Evolutionary conservation across 768 basidiomycete species (phyloP).

Genomic region (Naematelia encephala): DNA sequence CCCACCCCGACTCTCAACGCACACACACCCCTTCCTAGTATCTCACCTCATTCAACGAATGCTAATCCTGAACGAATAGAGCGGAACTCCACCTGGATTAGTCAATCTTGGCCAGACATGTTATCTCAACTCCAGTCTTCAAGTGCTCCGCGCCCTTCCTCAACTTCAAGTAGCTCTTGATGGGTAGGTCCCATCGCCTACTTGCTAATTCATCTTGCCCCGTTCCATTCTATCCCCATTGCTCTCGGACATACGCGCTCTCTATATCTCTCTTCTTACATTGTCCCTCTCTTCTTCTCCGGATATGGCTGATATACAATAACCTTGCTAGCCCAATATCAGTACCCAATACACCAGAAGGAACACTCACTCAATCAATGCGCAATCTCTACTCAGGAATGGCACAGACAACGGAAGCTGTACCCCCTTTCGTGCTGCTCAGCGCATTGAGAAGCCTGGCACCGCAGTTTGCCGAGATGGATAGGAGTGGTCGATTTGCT

Average conservation of each 20-base stretch:
- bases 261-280: no score
- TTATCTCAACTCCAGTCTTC: conserved; percentile 94
- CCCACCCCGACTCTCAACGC: background rate
- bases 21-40: background rate
- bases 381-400: conserved; percentile 71
- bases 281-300: no score
- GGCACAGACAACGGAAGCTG: conserved; percentile 69
- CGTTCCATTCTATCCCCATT: no score
- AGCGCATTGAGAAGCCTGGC: conserved; percentile 65
- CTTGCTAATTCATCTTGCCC: background rate
- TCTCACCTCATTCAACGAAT: background rate
- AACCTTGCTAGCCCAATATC: background rate
- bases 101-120: conserved; percentile 81
- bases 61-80: conserved; percentile 9
- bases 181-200: conserved; percentile 53
- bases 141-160: conserved; percentile 88
- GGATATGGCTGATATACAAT: no score
- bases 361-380: conserved; percentile 49
- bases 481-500: conserved; percentile 60
- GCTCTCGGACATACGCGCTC: no score
- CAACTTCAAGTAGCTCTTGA: conserved; percentile 73
- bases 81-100: conserved; percentile 37
- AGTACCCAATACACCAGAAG: conserved; percentile 8
- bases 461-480: conserved; percentile 84
- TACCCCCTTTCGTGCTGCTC: conserved; percentile 69